Base-by-base conservation (phyloP, 331 rosid species). In the Prunus yedoensis region DNA sequence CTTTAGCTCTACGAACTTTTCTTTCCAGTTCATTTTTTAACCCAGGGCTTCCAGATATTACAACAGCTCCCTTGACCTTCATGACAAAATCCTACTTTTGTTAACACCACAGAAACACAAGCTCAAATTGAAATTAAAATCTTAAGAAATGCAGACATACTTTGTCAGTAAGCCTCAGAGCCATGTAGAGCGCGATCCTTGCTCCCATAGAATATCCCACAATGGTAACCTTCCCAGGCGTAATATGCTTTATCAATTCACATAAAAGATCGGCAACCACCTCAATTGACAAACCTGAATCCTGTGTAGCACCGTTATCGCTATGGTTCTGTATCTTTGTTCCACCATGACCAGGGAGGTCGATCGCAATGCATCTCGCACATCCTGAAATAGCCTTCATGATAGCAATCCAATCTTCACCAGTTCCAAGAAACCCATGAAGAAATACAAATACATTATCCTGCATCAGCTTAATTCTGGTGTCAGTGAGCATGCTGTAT, bases 201-300 rank as follows among this genome's bases (percentile, higher is more conserved):
- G 91, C 97, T 38, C 99, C 97, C 99, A 94, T 87, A 27, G 97
- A 94, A 72, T 94, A 94, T 66, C 99, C 98, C 71, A 92, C 93
- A 11, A 88, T 74, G 43, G 89, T 89, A 75, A 94, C 91, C 80
- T 86, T 86, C 57, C 67, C 86, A 17, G 92, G 89, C 73, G 92
- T 80, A 66, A 94, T 62, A 54, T 77, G 78, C 68, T 71, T 75
- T 73, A 92, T 69, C 80, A 92, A 63, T 77, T 86, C 82, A 68
- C 75, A 57, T 28, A 92, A 57, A 71, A 90, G 20, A 60, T 84
- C 86, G 21, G 88, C 91, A 72, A 90, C 80, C 52, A 78, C 84
- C 81, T 94, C 96, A 70, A 92, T 21, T 12, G 93, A 89, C 81
- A 87, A 81, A 59, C 70, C 67, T 66, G 88, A 82, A 70, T 74